A percentile compares a stretch with the other conserved stretches of the same genome.
phyloP scores from a whole-genome alignment of 345 rosid species.

The Angophora floribunda region DNA sequence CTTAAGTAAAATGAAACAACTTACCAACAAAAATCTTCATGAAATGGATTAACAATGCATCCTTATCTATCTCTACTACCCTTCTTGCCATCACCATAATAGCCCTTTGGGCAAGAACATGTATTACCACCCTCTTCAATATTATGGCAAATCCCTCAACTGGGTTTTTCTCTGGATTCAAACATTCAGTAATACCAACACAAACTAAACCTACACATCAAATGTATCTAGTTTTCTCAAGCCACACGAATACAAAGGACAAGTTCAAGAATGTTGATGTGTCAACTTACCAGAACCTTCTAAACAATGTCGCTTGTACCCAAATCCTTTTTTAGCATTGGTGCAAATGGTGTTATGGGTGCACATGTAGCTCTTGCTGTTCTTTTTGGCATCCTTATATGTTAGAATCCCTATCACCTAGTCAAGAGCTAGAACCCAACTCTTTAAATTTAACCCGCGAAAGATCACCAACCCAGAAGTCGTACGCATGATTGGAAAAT shows the following conservation, averaged over 20 bases:
- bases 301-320: background rate
- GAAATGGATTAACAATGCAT: background rate
- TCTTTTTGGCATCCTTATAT: too few relatives aligned
- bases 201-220: background rate
- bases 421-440: background rate
- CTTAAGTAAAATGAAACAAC: background rate
- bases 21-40: too few relatives aligned
- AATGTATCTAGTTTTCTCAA: background rate
- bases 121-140: background rate
- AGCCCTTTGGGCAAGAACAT: background rate
- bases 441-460: background rate
- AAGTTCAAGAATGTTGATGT: background rate
- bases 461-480: background rate
- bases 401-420: background rate
- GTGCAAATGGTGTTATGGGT: background rate
- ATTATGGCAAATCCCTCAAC: background rate
- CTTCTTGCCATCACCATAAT: background rate
- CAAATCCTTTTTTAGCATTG: background rate
- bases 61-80: accelerated
- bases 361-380: background rate
- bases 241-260: background rate
- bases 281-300: background rate
- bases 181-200: background rate
- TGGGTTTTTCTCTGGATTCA: background rate
- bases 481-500: too few relatives aligned